Evolutionary conservation across 805 yeast species (phyloP).

Genomic region (Pichia eremophila): DNA sequence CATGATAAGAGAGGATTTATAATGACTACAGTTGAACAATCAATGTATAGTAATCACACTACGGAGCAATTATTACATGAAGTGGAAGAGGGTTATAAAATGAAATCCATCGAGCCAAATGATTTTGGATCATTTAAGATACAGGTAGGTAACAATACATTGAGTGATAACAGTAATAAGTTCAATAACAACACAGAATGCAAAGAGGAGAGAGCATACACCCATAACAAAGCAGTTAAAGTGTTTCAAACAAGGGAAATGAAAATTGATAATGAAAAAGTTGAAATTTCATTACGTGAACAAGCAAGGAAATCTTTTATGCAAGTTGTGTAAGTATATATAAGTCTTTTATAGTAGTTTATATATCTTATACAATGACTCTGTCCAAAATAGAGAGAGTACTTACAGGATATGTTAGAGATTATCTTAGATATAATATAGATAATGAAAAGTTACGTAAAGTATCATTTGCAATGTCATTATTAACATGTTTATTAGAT

Average conservation of each 20-base stretch:
- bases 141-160: constrained; percentile 19
- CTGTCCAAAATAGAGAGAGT: constrained; percentile 28
- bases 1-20: too few species aligned
- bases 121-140: constrained; percentile 11
- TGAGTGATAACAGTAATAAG: constrained; percentile 12
- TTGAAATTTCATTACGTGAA: background rate
- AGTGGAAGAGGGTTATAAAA: too few species aligned
- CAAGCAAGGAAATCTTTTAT: background rate
- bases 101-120: too few species aligned
- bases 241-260: background rate
- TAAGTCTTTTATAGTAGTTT: background rate
- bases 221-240: background rate
- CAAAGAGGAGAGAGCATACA: background rate
- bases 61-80: too few species aligned
- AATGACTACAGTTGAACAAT: background rate
- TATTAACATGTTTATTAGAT: constrained; percentile 59
- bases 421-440: constrained; percentile 32
- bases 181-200: constrained; percentile 12
- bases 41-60: background rate
- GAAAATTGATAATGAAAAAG: too few species aligned
- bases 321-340: too few species aligned
- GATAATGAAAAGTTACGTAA: constrained; percentile 34
- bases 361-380: background rate
- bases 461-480: constrained; percentile 47
- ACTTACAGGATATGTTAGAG: constrained; percentile 37